These are phyloP conservation scores for Stenocarpella maydis DNA, from an alignment of 2,329 filamentous ascomycete species.

Conservation along the genomic window DNA sequence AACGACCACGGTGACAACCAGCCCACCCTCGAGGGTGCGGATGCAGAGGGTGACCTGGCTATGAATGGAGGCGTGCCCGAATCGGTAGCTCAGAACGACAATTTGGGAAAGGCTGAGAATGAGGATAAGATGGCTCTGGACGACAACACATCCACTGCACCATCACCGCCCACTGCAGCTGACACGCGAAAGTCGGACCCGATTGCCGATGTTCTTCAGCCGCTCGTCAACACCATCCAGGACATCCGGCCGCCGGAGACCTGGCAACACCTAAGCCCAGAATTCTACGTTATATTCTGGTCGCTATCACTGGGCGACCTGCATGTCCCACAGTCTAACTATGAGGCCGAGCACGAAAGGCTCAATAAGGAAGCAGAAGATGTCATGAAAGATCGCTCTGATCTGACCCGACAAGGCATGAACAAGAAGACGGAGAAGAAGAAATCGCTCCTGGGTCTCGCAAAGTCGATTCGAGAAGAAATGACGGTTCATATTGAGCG, in stretches of 20 bases:
- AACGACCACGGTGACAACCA: conserved; percentile 43
- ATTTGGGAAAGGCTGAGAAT: conserved; percentile 34
- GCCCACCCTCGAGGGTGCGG: conserved; percentile 43
- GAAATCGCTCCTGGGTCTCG: conserved; percentile 72
- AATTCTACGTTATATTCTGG: conserved; percentile 94
- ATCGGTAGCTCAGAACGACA: conserved; percentile 12
- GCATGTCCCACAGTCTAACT: conserved; percentile 77
- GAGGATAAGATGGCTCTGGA: conserved; percentile 46
- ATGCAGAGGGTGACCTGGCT: conserved; percentile 65
- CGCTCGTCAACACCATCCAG: conserved; percentile 75
- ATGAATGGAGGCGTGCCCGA: conserved; percentile 43
- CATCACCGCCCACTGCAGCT: conserved; percentile 40
- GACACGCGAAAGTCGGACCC: conserved; percentile 52
- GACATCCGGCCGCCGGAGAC: conserved; percentile 67
- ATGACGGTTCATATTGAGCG: conserved; percentile 73
- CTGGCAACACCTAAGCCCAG: conserved; percentile 76
- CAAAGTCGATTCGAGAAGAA: conserved; percentile 76
- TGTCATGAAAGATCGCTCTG: conserved; percentile 75
- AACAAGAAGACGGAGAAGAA: conserved; percentile 75
- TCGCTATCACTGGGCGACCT: conserved; percentile 85
- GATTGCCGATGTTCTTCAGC: conserved; percentile 76
- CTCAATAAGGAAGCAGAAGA: conserved; percentile 72
- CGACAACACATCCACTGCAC: conserved; percentile 39
- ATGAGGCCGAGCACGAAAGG: conserved; percentile 76
- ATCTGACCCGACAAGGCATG: conserved; percentile 72